phyloP scores from a whole-genome alignment of 2,329 filamentous ascomycete species.

The Microdochium trichocladiopsis region DNA sequence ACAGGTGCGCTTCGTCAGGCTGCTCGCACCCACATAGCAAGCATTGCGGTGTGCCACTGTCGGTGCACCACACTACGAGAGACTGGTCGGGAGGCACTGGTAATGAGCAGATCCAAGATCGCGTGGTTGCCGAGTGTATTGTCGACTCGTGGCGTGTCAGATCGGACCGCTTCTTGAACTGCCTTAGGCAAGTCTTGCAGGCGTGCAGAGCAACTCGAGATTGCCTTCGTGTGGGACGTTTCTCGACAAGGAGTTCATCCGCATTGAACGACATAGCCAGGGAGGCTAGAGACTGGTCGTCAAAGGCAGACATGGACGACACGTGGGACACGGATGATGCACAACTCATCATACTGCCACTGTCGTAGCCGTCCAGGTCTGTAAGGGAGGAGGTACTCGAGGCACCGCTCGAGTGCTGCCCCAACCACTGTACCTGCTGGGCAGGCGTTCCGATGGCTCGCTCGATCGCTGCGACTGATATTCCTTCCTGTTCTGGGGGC shows the following conservation, averaged over 20 bases:
- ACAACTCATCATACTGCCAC: constrained; percentile 8
- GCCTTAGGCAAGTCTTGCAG: constrained; percentile 29
- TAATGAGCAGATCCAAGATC: constrained; percentile 44
- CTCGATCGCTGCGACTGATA: constrained; percentile 28
- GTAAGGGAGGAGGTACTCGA: not conserved
- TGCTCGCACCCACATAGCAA: constrained; percentile 27
- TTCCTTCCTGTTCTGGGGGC: constrained; percentile 36
- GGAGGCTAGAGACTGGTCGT: not conserved
- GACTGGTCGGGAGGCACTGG: constrained; percentile 25
- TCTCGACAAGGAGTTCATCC: not conserved
- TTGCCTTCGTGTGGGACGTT: not conserved
- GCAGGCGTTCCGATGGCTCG: constrained; percentile 16
- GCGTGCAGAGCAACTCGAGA: too few species aligned
- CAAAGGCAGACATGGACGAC: not conserved
- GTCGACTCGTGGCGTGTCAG: constrained; percentile 42
- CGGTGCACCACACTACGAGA: constrained; percentile 39
- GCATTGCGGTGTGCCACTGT: constrained; percentile 32
- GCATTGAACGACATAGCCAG: not conserved
- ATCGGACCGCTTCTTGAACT: constrained; percentile 32
- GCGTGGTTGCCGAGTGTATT: constrained; percentile 34
- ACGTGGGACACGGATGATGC: not conserved
- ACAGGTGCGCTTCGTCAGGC: constrained; percentile 26
- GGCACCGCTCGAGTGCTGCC: not conserved
- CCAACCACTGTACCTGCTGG: not conserved
- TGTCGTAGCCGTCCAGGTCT: constrained; percentile 5